Evolutionary conservation across 208 protist genomes (phyloP).

Genomic region (Acanthamoeba healyi): DNA sequence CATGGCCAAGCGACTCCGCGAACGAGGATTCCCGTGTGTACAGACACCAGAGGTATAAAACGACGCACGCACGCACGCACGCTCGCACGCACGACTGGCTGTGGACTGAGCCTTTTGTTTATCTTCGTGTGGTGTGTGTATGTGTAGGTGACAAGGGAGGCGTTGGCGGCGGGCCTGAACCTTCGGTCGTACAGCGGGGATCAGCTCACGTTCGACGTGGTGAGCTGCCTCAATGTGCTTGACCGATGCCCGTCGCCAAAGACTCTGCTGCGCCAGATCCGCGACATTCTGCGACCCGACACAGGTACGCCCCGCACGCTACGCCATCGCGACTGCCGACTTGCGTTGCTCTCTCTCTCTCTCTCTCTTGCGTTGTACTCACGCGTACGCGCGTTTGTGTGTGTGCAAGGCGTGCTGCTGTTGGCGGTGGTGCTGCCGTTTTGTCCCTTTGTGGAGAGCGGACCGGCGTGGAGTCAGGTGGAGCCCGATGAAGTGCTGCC

Average conservation of each 20-base stretch:
- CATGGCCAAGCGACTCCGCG: conserved; percentile 23
- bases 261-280: conserved; percentile 11
- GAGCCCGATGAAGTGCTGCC: not conserved
- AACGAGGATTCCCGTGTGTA: conserved; percentile 8
- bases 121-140: not conserved
- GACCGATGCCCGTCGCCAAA: not conserved
- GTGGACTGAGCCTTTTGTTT: no score
- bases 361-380: no score
- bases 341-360: no score
- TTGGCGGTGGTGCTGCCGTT: conserved; percentile 12
- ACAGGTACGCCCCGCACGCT: not conserved
- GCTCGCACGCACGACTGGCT: no score
- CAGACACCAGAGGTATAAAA: not conserved
- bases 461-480: not conserved
- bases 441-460: conserved; percentile 5
- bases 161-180: not conserved
- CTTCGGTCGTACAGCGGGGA: not conserved
- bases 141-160: not conserved
- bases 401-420: not conserved
- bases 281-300: not conserved
- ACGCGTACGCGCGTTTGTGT: no score
- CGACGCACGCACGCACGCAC: no score
- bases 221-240: conserved; percentile 7
- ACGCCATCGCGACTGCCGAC: not conserved
- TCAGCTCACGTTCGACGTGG: not conserved